phyloP scores from a whole-genome alignment of 805 yeast species.

The Candida khao-thaluensis region DNA sequence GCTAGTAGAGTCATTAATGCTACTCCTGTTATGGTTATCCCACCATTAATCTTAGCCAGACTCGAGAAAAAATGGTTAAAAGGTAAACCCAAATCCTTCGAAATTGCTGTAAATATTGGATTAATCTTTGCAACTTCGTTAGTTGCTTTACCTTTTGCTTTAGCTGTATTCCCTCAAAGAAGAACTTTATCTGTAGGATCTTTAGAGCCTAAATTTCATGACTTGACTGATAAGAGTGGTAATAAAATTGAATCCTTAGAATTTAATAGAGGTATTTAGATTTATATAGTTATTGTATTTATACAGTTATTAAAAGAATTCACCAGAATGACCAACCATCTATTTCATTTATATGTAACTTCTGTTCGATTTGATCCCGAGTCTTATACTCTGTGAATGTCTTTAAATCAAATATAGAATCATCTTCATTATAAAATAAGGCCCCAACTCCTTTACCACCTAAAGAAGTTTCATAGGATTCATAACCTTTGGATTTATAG shows the following conservation, averaged over 20 bases:
- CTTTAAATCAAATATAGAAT: constrained; percentile 26
- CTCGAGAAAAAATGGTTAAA: constrained; percentile 68
- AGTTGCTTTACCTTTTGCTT: constrained; percentile 87
- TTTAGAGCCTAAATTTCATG: constrained; percentile 65
- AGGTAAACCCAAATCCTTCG: constrained; percentile 63
- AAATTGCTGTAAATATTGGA: constrained; percentile 77
- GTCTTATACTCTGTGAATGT: constrained; percentile 36
- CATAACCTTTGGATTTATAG: constrained; percentile 54
- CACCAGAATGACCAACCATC: constrained; percentile 65
- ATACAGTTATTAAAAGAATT: constrained; percentile 10
- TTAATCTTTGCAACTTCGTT: constrained; percentile 83
- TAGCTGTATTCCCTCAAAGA: constrained; percentile 93
- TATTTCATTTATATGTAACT: constrained; percentile 43
- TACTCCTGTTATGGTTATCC: constrained; percentile 95
- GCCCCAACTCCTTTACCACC: constrained; percentile 91
- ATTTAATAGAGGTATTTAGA: constrained; percentile 90
- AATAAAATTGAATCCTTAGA: constrained; percentile 57
- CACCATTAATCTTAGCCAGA: constrained; percentile 80
- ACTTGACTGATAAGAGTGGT: constrained; percentile 63
- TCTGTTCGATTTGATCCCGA: constrained; percentile 48
- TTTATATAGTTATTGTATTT: constrained; percentile 4
- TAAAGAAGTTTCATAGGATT: constrained; percentile 72
- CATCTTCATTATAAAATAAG: constrained; percentile 19
- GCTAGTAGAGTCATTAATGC: constrained; percentile 93
- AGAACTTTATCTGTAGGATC: constrained; percentile 55